Evolutionary conservation across 2,329 filamentous ascomycete species (phyloP).

Genomic region (Trichophyton benhamiae): DNA sequence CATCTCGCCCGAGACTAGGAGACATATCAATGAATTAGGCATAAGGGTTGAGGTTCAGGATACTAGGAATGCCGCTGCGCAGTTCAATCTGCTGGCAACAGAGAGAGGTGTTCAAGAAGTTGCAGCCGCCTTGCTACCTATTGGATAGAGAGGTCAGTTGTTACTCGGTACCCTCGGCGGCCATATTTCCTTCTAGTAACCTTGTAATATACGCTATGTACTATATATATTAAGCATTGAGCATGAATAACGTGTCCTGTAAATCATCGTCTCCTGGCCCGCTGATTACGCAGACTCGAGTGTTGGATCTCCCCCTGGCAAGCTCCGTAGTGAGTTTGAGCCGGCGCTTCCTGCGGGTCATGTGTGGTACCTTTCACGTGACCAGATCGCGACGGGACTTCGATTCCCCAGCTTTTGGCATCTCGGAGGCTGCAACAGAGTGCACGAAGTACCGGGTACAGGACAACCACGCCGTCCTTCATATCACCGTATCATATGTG

Average conservation of each 20-base stretch:
- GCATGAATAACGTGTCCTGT: neutral
- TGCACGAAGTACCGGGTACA: neutral
- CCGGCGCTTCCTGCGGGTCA: neutral
- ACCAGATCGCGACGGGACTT: neutral
- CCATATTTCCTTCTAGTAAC: neutral
- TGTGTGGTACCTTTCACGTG: neutral
- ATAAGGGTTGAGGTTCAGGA: conserved; percentile 81
- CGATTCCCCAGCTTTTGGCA: neutral
- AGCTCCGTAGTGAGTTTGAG: neutral
- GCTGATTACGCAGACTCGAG: neutral
- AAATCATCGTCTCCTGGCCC: neutral
- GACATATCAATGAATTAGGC: conserved; percentile 61
- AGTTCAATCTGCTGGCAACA: conserved; percentile 91
- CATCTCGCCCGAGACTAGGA: conserved; percentile 60
- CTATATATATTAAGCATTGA: neutral
- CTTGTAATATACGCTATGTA: neutral
- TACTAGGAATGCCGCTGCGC: conserved; percentile 82
- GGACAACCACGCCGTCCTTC: neutral
- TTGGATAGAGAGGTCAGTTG: neutral
- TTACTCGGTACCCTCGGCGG: neutral
- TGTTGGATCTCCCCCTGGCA: too few relatives aligned
- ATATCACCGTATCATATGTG: neutral
- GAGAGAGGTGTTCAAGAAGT: conserved; percentile 77
- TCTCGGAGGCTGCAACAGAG: neutral
- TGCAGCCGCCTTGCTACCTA: conserved; percentile 74